Evolutionary conservation across 148 eudicot species (phyloP), one percentile per base, ranked within the genome.

Genomic region (Pouteria glomerata): DNA sequence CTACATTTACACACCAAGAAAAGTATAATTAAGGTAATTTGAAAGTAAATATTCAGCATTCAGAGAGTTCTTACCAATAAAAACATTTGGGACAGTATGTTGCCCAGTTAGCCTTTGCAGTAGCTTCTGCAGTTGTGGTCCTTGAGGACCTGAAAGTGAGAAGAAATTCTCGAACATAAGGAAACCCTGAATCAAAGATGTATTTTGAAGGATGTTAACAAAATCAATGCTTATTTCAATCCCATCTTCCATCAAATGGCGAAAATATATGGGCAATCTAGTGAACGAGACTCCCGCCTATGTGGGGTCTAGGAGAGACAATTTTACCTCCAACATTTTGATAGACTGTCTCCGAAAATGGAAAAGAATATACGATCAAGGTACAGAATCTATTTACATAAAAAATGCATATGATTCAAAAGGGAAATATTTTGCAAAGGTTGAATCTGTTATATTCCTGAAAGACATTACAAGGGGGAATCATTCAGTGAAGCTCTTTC

Each of bases 71-170:
- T 76, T 83, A 91, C 97, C 98, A 71, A 94, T 80, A 79, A 89
- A 94, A 57, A 94, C 97, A 81, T 94, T 94, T 57, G 98, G 98
- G 44, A 94, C 98, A 41, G 98, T 94, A 75, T 82, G 81, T 62
- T 94, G 98, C 47, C 93, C 96, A 29, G 96, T 94, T 61, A 91
- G 81, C 81, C 87, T 82, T 77, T 91, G 90, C 50, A 94, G 81
- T 33, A 87, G 88, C 84, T 89, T 94, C 80, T 91, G 97, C 80
- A 94, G 60, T 73, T 91, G 93, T 37, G 90, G 89, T 52, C 98
- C 98, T 82, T 91, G 93, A 55, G 96, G 77, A 76, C 98, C 98
- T 94, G 81, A 47, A 78, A 74, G 2, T 2, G 30, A 70, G 60
- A 73, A 77, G 59, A 55, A 52, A 41, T 42, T 34, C 8, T 27